Evolutionary conservation across 495 filamentous ascomycete species (phyloP), one percentile per base, ranked within the genome.

Genomic region (Venustampulla echinocandica): DNA sequence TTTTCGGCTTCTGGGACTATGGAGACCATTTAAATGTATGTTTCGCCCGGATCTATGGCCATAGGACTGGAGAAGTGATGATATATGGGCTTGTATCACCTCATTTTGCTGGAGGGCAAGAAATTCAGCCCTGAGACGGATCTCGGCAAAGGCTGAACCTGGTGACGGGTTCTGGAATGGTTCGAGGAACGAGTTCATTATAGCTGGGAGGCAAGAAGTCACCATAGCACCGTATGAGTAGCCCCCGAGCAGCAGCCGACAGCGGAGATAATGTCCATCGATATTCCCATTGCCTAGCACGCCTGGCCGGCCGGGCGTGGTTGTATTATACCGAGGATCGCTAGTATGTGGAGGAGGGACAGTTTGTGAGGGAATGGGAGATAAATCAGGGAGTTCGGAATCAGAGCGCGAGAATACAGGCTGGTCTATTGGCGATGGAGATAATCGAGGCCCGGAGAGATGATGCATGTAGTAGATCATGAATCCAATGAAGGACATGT

Each of bases 161-260:
- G 63, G 54, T 6, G 56, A 44, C 0, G 76, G 72, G 5, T 60
- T 54, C 28, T 65, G 56, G 52, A 95, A 86, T 3, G 74, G 62
- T 0, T 71, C 52, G 2, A 84, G 51, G 33, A 94, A 75, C 1
- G 69, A 63, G 11, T 69, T 59, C 19, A 82, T 62, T 28, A 54
- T 54, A 10, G 69, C 59, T 2, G 88, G 89, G 4, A 90, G 76
- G 52, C 80, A 77, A 3, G 74, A 77, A 10, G 85, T 77, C 33
- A 97, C 77, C 49, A 95, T 69, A 4, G 87, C 82, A 27, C 92
- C 92, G 58, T 95, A 97, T 0, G 90, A 96, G 62, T 97, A 97
- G 32, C 92, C 92, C 1, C 74, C 84, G 3, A 93, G 59, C 1
- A 95, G 58, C 4, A 89, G 46, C 15, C 61, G 42, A 3, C 65